phyloP scores from a whole-genome alignment of 2,329 filamentous ascomycete genomes.

The Grosmannia penicillata region DNA sequence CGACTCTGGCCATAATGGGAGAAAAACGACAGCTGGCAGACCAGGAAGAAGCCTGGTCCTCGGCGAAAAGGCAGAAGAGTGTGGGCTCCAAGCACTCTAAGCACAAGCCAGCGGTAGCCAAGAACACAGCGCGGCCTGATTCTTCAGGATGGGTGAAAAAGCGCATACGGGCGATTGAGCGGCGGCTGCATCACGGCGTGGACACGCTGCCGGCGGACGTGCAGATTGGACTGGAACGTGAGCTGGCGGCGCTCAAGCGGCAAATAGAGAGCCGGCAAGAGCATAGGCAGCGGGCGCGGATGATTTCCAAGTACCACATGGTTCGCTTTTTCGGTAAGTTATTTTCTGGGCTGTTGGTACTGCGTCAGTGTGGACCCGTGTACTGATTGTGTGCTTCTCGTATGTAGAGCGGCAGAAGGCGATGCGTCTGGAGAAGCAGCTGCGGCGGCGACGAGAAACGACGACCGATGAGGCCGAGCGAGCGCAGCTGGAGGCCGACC shows the following conservation, averaged over 20 bases:
- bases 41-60: conserved; percentile 8
- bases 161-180: conserved; percentile 52
- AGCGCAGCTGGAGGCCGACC: conserved; percentile 34
- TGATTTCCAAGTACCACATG: conserved; percentile 73
- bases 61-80: conserved; percentile 10
- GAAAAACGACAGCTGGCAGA: conserved; percentile 16
- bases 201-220: conserved; percentile 53
- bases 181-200: conserved; percentile 42
- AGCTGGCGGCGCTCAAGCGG: conserved; percentile 50
- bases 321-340: conserved; percentile 65
- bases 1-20: conserved; percentile 12
- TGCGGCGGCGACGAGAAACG: conserved; percentile 41
- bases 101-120: conserved; percentile 17
- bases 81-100: background rate
- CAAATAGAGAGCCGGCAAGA: conserved; percentile 45
- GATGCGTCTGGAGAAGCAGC: conserved; percentile 47
- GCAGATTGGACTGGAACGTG: conserved; percentile 54
- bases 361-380: background rate
- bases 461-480: conserved; percentile 35
- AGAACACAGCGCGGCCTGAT: conserved; percentile 27
- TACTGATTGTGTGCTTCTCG: background rate
- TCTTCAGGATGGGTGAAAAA: conserved; percentile 52
- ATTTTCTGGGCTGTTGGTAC: background rate
- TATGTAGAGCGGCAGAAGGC: conserved; percentile 56
- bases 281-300: conserved; percentile 48